phyloP scores from a whole-genome alignment of 1,284 basidiomycete genomes.

The Naganishia liquefaciens region DNA sequence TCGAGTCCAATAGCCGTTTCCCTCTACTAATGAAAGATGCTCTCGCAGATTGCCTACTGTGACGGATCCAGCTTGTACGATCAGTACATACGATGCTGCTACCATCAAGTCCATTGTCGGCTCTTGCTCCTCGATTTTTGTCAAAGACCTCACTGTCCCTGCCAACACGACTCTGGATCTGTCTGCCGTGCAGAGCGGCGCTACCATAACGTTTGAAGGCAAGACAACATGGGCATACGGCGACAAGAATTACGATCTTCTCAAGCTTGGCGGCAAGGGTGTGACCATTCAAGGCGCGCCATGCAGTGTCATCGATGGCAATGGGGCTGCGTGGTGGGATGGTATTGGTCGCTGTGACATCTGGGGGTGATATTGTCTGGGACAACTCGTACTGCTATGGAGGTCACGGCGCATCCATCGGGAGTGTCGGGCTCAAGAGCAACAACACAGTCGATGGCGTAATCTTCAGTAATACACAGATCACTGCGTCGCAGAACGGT shows the following conservation, averaged over 20 bases:
- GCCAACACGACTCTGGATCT: slow-evolving; percentile 31
- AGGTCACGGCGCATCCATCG: slow-evolving; percentile 65
- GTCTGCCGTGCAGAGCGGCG: slow-evolving; percentile 13
- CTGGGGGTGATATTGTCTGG: slow-evolving; percentile 62
- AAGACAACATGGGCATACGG: slow-evolving; percentile 29
- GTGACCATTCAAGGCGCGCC: slow-evolving; percentile 33
- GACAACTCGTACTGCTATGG: slow-evolving; percentile 60
- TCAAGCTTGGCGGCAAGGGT: slow-evolving; percentile 32
- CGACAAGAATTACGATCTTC: slow-evolving; percentile 31
- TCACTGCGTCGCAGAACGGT: slow-evolving; percentile 38
- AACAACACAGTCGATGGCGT: slow-evolving; percentile 38
- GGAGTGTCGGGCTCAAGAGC: slow-evolving; percentile 35
- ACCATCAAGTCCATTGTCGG: slow-evolving; percentile 23
- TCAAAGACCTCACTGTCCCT: slow-evolving; percentile 32
- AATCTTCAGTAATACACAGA: slow-evolving; percentile 36
- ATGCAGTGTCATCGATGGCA: slow-evolving; percentile 32
- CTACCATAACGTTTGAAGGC: slow-evolving; percentile 29
- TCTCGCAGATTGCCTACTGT: slow-evolving; percentile 18
- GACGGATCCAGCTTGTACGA: slow-evolving; percentile 25
- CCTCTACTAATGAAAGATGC: background rate
- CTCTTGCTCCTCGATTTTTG: slow-evolving; percentile 26
- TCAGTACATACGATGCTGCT: slow-evolving; percentile 25
- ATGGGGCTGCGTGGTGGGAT: slow-evolving; percentile 34
- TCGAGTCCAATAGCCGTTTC: background rate
- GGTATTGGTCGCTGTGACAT: slow-evolving; percentile 60